Conservation (phyloP, 2,329 filamentous ascomycete species). For the Grosmannia penicillata region DNA sequence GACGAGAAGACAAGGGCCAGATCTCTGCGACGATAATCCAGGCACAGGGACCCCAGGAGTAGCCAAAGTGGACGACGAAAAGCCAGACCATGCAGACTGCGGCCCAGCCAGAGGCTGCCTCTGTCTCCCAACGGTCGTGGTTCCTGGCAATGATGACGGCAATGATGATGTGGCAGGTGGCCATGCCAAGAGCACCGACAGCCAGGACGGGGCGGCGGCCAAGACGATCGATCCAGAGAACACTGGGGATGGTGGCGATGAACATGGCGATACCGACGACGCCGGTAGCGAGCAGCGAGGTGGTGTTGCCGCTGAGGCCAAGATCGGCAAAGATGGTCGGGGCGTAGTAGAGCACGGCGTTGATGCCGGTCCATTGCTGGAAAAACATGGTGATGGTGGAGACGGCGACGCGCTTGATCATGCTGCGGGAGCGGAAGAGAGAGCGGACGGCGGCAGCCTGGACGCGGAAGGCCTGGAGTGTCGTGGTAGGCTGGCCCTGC, state of each 20-base stretch:
- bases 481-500: slow-evolving; percentile 51
- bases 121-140: slow-evolving; percentile 38
- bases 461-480: slow-evolving; percentile 53
- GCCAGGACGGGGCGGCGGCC: slow-evolving; percentile 49
- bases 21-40: slow-evolving; percentile 67
- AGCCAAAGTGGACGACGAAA: slow-evolving; percentile 61
- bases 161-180: slow-evolving; percentile 55
- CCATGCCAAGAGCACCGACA: slow-evolving; percentile 56
- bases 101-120: slow-evolving; percentile 55
- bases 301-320: slow-evolving; percentile 36
- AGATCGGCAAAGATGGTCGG: slow-evolving; percentile 55
- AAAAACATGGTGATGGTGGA: slow-evolving; percentile 50
- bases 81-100: slow-evolving; percentile 56
- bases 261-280: slow-evolving; percentile 61
- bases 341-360: slow-evolving; percentile 53
- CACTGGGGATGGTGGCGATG: slow-evolving; percentile 49
- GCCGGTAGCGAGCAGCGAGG: slow-evolving; percentile 51
- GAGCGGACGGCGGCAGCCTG: slow-evolving; percentile 26
- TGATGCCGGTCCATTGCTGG: slow-evolving; percentile 36
- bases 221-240: slow-evolving; percentile 49
- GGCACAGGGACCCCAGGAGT: slow-evolving; percentile 58
- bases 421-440: slow-evolving; percentile 48
- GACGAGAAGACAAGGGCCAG: slow-evolving; percentile 54
- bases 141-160: slow-evolving; percentile 53
- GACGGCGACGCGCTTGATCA: slow-evolving; percentile 51